A percentile compares a stretch with the other conserved stretches of the same genome.
Conservation (phyloP, 2,329 filamentous ascomycete species). For the Leptodontidium sp. region DNA sequence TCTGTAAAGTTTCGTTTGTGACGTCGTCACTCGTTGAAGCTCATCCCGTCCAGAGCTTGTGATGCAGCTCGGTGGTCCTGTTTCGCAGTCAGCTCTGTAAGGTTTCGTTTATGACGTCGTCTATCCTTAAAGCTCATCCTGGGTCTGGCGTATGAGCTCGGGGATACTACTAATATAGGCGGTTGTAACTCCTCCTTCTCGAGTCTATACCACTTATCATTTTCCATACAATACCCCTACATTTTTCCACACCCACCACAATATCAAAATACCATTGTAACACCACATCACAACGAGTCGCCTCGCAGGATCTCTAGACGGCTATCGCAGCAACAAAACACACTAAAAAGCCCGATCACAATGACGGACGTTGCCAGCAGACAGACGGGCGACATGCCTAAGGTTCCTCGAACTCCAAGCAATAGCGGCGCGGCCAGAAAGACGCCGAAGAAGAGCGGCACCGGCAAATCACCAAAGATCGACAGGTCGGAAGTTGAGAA, state of each 20-base stretch:
- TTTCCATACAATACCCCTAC: conserved; percentile 7
- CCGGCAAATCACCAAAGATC: neutral
- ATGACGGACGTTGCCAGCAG: conserved; percentile 36
- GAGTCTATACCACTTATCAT: conserved; percentile 19
- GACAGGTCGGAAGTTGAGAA: conserved; percentile 15
- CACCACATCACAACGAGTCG: conserved; percentile 19
- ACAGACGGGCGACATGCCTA: conserved; percentile 28
- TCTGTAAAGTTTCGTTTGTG: conserved; percentile 19
- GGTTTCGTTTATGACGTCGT: conserved; percentile 31
- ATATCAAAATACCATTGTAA: conserved; percentile 8
- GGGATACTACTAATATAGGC: conserved; percentile 12
- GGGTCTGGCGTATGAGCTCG: neutral
- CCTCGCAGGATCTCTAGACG: neutral
- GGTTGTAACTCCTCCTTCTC: conserved; percentile 13
- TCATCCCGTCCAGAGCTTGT: neutral
- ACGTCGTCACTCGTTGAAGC: conserved; percentile 28
- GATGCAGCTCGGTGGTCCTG: conserved; percentile 13
- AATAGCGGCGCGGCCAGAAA: conserved; percentile 23
- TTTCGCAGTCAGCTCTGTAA: conserved; percentile 3
- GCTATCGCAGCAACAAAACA: conserved; percentile 7
- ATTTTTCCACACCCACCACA: neutral
- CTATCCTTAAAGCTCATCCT: conserved; percentile 15
- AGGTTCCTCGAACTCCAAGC: conserved; percentile 27
- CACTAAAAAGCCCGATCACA: conserved; percentile 21
- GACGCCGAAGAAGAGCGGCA: conserved; percentile 16